Evolutionary conservation across 208 protist species (phyloP), one percentile per base, ranked within the genome.

Genomic region (Acanthamoeba sp.): DNA sequence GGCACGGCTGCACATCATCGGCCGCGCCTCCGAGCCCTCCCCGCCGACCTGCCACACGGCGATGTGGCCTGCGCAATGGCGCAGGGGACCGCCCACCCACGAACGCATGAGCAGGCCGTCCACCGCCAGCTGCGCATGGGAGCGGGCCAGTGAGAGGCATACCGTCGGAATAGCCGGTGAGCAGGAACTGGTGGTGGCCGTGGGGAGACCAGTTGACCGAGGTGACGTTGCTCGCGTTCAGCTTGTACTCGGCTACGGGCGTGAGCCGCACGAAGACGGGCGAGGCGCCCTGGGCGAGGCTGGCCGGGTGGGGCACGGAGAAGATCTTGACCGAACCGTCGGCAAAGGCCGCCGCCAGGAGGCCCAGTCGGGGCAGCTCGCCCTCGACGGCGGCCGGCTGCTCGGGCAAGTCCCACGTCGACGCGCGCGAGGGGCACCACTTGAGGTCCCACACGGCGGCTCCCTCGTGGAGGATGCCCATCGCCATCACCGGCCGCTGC

Each of bases 151-250:
- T n/a, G n/a, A 29, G 10, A 0, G 36, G 2, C 84, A 2, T 34
- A 91, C 84, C 87, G 24, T 92, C 87, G 24, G 87, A 92, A 42
- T 73, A 92, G 36, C 87, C 87, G 18, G 87, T 55, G 29, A 92
- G 87, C 6, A 92, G 87, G 27, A 73, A 29, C 57, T 73, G 36
- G 57, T 92, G 87, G 0, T 48, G 36, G 16, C 45, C 80, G 32
- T 88, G 80, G 4, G 80, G 80, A 14, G 45, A 88, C 80, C 80
- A 88, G 24, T 88, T 88, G 27, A 88, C 52, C 14, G 80, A 88
- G 5, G 80, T 88, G n/a, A 59, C 80, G 32, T 88, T 88, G 80
- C 80, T 88, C 42, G n/a, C 80, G n/a, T 88, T 24, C 16, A 88
- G 45, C 34, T 40, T 55, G 32, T 66, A 64, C 29, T 55, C 52